phyloP scores from a whole-genome alignment of 495 filamentous ascomycete genomes.

The Neurospora discreta region DNA sequence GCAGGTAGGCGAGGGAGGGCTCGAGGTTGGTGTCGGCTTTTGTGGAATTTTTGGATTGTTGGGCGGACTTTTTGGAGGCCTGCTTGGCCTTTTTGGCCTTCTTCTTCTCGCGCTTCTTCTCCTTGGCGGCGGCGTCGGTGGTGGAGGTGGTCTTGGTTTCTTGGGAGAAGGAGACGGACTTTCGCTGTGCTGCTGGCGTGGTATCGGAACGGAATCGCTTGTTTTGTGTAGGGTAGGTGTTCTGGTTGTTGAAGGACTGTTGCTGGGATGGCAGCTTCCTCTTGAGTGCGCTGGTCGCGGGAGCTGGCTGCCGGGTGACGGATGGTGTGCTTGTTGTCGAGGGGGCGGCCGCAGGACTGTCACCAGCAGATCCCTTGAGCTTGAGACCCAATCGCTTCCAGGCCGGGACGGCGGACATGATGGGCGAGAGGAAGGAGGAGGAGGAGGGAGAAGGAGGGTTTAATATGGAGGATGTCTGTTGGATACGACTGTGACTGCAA shows the following conservation, averaged over 20 bases:
- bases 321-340: conserved; percentile 9
- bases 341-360: conserved; percentile 28
- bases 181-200: conserved; percentile 23
- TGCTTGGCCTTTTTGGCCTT: conserved; percentile 24
- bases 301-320: conserved; percentile 7
- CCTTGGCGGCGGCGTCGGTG: conserved; percentile 10
- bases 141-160: conserved; percentile 45
- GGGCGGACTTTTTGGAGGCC: neutral
- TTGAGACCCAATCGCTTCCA: conserved; percentile 72
- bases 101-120: conserved; percentile 26
- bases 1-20: conserved; percentile 62
- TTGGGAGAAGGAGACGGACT: conserved; percentile 69
- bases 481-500: neutral
- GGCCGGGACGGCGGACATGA: conserved; percentile 42
- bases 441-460: conserved; percentile 3
- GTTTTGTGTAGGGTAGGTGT: conserved; percentile 16
- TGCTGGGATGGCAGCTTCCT: conserved; percentile 16
- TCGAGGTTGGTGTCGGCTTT: conserved; percentile 34
- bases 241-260: conserved; percentile 5
- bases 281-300: conserved; percentile 22
- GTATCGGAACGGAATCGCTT: conserved; percentile 16
- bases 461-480: neutral
- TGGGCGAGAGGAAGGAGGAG: conserved; percentile 13
- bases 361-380: conserved; percentile 47
- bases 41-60: neutral